Percentiles rank a stretch among this genome's conserved stretches.
Conservation (phyloP, 164 flowering plant species). For the Kingdonia uniflora region DNA sequence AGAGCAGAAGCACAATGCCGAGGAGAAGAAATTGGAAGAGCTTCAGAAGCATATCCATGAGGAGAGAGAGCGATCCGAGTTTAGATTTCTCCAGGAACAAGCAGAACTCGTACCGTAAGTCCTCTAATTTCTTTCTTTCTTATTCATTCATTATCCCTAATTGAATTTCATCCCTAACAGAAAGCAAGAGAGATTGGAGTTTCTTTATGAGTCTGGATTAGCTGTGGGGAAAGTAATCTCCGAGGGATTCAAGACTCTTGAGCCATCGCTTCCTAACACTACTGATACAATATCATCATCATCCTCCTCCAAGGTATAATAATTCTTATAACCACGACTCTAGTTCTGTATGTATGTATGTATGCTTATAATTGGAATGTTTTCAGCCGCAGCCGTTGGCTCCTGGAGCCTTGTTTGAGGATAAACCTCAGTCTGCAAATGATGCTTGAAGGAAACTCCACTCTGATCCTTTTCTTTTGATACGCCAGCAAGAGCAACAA, state of each 20-base stretch:
- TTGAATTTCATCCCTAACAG: conserved; percentile 16
- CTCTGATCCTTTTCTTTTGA: conserved; percentile 88
- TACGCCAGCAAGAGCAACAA: conserved; percentile 89
- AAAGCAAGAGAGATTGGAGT: conserved; percentile 87
- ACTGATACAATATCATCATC: conserved; percentile 16
- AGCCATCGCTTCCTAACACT: conserved; percentile 24
- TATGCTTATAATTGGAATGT: background rate
- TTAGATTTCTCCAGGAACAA: conserved; percentile 81
- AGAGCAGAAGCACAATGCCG: conserved; percentile 91
- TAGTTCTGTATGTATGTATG: too few relatives aligned
- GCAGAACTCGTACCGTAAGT: conserved; percentile 86
- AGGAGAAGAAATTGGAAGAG: conserved; percentile 87
- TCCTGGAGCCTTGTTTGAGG: conserved; percentile 92
- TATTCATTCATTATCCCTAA: too few relatives aligned
- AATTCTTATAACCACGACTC: too few relatives aligned
- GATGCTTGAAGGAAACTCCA: conserved; percentile 98
- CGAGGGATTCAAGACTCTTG: conserved; percentile 59
- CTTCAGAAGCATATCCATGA: conserved; percentile 86
- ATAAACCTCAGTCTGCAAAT: conserved; percentile 86
- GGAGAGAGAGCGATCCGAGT: conserved; percentile 79
- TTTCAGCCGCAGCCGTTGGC: conserved; percentile 27
- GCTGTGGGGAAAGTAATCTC: conserved; percentile 66
- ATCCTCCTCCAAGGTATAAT: conserved; percentile 25
- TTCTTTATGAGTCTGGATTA: conserved; percentile 88
- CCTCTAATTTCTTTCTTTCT: too few relatives aligned